These are phyloP conservation scores for Fusarium sp. DNA, from an alignment of 2,329 filamentous ascomycete genomes.

Conservation along the genomic window DNA sequence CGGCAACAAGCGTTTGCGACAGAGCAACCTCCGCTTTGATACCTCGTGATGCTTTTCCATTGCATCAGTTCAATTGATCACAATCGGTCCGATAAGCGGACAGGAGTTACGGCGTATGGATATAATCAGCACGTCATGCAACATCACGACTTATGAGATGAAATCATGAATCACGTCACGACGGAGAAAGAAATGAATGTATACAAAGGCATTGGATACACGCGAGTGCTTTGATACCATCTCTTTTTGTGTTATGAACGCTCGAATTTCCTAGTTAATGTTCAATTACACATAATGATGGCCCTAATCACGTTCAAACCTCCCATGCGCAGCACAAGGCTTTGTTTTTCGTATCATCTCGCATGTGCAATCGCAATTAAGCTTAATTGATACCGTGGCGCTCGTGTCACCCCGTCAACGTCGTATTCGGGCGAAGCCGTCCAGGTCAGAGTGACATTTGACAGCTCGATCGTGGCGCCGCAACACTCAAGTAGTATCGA, in stretches of 20 bases:
- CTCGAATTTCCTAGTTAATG: background rate
- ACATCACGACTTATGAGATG: conserved; percentile 23
- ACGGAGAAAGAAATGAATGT: background rate
- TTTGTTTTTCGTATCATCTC: background rate
- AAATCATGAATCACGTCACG: background rate
- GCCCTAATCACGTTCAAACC: background rate
- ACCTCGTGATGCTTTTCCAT: background rate
- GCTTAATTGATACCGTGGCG: background rate
- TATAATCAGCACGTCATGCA: background rate
- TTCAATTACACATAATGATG: background rate
- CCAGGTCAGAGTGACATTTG: background rate
- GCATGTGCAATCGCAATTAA: background rate
- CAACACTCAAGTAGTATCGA: fast-evolving
- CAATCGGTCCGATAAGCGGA: background rate
- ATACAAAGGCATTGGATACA: background rate
- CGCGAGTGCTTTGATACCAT: background rate
- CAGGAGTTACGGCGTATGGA: background rate
- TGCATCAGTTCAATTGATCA: background rate
- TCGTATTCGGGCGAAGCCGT: background rate
- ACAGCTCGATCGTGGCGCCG: background rate
- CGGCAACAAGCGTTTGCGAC: background rate
- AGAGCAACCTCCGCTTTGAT: background rate
- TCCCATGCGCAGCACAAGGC: background rate
- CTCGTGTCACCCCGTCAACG: background rate
- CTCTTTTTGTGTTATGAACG: background rate